Evolutionary conservation across 495 filamentous ascomycete genomes (phyloP), one percentile per base, ranked within the genome.

Genomic region (Chaetomidium leptoderma): DNA sequence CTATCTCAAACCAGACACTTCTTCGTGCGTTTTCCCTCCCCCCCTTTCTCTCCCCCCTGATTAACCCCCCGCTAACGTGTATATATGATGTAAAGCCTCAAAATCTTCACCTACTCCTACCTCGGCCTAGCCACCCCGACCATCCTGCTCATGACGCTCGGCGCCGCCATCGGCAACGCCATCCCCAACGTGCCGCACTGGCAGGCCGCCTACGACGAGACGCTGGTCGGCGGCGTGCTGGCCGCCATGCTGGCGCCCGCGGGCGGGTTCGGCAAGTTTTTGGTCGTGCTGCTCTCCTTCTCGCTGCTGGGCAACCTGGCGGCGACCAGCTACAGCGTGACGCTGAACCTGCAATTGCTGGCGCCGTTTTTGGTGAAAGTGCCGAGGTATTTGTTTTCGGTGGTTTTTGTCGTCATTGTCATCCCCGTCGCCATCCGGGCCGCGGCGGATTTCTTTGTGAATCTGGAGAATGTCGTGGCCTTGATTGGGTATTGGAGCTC

Each of bases 401-500:
- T 83, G 29, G 59, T 83, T 24, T 67, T 78, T 46, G 77, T 77
- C 1, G 78, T 71, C 10, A 70, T 81, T 24, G 67, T 81, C 39
- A 79, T 83, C 29, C 77, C 78, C 11, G 74, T 83, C 29, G 75
- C 72, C 30, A 74, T 84, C 59, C 70, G 63, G 6, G 80, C 79
- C 0, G 78, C 79, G 0, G 72, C 55, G 10, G 69, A 76, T 2
- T 83, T 83, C 61, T 79, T 81, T 60, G 57, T 63, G 39, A 79
- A 67, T 30, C 64, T 83, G 4, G 75, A 81, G 65, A 81, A 82
- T 58, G 81, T 83, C 55, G 61, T 83, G 16, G 69, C 75, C 4
- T 63, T 83, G 35, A 83, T 83, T 29, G 79, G 74, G 9, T 83
- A 83, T 58, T 83, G 80, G 80, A 72, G 70, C 36, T 78, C 79